Evolutionary conservation across 1,284 basidiomycete species (phyloP).

Genomic region (Microbotryomycetes sp.): DNA sequence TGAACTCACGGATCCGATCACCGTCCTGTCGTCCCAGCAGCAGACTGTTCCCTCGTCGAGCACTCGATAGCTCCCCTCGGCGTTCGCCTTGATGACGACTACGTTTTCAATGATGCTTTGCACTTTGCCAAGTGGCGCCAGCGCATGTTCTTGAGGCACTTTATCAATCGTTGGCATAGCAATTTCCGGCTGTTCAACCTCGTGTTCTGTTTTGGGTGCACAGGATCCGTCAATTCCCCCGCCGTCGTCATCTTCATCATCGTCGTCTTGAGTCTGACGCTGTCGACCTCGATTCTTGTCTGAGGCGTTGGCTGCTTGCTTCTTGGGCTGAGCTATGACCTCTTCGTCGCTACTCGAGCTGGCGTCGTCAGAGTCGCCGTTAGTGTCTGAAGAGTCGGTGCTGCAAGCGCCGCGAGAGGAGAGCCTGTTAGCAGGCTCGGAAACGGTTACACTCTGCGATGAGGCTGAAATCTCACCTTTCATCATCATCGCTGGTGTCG

Average conservation of each 20-base stretch:
- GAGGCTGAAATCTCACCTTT: neutral
- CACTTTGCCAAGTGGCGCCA: conserved; percentile 67
- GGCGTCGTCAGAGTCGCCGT: conserved; percentile 48
- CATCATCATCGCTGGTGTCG: neutral
- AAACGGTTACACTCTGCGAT: no score
- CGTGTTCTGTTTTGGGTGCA: conserved; percentile 44
- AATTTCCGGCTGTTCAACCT: conserved; percentile 41
- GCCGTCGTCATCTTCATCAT: conserved; percentile 40
- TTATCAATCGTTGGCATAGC: conserved; percentile 43
- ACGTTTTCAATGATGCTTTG: conserved; percentile 62
- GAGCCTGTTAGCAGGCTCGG: no score
- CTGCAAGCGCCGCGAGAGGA: no score
- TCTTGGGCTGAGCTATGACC: no score
- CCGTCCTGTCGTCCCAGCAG: conserved; percentile 72
- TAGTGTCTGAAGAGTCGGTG: no score
- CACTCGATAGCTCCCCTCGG: conserved; percentile 52
- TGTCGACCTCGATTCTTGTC: neutral
- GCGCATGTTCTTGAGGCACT: conserved; percentile 49
- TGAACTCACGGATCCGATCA: conserved; percentile 67
- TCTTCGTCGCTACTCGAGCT: conserved; percentile 17
- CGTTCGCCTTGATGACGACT: conserved; percentile 60
- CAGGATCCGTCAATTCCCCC: conserved; percentile 22
- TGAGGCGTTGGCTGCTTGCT: conserved; percentile 1
- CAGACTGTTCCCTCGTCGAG: conserved; percentile 79
- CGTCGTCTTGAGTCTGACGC: conserved; percentile 30